Conservation (phyloP, 2,329 filamentous ascomycete genomes). For the Grosmannia penicillata region DNA sequence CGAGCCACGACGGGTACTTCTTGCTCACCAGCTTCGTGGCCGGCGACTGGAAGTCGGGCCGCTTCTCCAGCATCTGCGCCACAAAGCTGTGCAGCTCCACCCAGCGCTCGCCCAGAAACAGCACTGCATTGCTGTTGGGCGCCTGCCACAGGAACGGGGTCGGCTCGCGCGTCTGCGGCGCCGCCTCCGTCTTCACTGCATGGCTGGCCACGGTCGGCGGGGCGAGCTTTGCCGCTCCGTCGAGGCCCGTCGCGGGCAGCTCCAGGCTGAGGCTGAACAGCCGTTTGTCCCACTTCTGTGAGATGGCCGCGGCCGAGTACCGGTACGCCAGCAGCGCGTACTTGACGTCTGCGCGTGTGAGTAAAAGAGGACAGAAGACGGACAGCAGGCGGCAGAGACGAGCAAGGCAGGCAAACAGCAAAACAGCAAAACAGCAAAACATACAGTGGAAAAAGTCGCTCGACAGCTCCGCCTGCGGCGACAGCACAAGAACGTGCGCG, state of each 20-base stretch:
- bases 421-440: background rate
- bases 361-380: background rate
- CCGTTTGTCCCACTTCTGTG: constrained; percentile 30
- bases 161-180: background rate
- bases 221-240: constrained; percentile 40
- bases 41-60: constrained; percentile 11
- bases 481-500: constrained; percentile 73
- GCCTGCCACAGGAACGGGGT: constrained; percentile 70
- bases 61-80: constrained; percentile 39
- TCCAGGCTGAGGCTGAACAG: constrained; percentile 72
- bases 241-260: constrained; percentile 48
- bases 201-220: constrained; percentile 18
- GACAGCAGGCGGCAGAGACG: no score
- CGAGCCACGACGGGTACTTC: constrained; percentile 60
- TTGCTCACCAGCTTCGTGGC: constrained; percentile 45
- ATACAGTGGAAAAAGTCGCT: constrained; percentile 68
- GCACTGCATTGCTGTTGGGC: constrained; percentile 65
- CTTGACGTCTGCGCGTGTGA: constrained; percentile 43
- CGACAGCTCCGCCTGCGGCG: constrained; percentile 65
- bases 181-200: constrained; percentile 8
- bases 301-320: constrained; percentile 41
- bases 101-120: constrained; percentile 82
- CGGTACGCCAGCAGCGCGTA: constrained; percentile 64
- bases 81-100: constrained; percentile 70
- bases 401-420: no score